Evolutionary conservation across 1,284 basidiomycete species (phyloP).

Genomic region (Trichosporon sp.): DNA sequence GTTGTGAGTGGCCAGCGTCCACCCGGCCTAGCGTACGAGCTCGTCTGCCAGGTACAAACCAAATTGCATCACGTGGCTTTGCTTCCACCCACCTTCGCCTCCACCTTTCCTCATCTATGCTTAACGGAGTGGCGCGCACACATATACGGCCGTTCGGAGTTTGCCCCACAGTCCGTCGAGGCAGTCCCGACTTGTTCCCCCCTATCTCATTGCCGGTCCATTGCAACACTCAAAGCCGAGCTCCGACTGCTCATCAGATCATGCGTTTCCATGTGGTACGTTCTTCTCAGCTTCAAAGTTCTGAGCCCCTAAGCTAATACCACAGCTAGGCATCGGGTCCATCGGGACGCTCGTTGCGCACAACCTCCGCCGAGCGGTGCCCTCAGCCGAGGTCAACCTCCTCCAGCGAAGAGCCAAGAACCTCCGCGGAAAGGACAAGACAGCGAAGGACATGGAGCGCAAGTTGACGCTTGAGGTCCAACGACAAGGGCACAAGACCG

Average conservation of each 20-base stretch:
- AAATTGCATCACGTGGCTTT: slow-evolving; percentile 17
- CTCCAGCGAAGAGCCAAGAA: slow-evolving; percentile 53
- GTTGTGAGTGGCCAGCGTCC: background rate
- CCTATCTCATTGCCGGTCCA: background rate
- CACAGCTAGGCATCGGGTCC: slow-evolving; percentile 69
- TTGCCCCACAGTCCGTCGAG: background rate
- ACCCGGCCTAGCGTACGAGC: background rate
- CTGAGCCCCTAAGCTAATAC: background rate
- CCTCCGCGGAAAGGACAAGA: background rate
- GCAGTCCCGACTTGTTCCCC: background rate
- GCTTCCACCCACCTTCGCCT: slow-evolving; percentile 2
- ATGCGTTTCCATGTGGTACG: slow-evolving; percentile 55
- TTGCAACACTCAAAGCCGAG: background rate
- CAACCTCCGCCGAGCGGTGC: slow-evolving; percentile 66
- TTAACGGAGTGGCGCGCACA: background rate
- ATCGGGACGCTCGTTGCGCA: slow-evolving; percentile 79
- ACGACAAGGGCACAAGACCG: slow-evolving; percentile 26
- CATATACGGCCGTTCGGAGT: slow-evolving; percentile 17
- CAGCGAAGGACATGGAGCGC: background rate
- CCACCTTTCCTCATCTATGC: background rate
- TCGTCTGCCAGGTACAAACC: slow-evolving; percentile 1
- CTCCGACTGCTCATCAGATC: background rate
- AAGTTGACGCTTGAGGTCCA: slow-evolving; percentile 20
- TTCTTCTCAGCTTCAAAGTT: background rate
- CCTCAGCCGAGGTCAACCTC: slow-evolving; percentile 66